Evolutionary conservation across 768 basidiomycete genomes (phyloP).

Genomic region (Boletales sp.): DNA sequence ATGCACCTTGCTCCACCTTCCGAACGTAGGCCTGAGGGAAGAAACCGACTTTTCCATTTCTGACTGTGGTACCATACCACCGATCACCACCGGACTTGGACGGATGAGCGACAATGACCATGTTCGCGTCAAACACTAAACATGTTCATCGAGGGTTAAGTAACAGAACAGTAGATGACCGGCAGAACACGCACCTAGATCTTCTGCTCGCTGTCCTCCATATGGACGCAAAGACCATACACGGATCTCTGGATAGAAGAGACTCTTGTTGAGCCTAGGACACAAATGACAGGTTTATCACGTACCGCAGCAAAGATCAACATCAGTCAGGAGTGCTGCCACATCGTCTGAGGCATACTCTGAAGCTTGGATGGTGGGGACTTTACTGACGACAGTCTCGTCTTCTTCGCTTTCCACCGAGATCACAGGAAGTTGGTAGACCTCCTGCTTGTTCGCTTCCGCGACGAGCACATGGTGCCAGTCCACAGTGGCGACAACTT

Average conservation of each 20-base stretch:
- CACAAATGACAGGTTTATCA: constrained; percentile 3
- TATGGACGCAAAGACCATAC: constrained; percentile 83
- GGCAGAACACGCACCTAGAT: constrained; percentile 61
- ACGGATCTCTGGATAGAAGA: constrained; percentile 50
- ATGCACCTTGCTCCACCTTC: constrained; percentile 56
- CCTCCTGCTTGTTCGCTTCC: constrained; percentile 44
- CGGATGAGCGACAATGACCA: constrained; percentile 75
- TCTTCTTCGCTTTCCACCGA: constrained; percentile 62
- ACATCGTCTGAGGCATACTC: constrained; percentile 38
- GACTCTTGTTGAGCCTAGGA: not conserved
- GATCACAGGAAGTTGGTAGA: constrained; percentile 46
- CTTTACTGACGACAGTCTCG: constrained; percentile 25
- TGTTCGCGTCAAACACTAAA: constrained; percentile 78
- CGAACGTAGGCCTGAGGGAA: constrained; percentile 91
- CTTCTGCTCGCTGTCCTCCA: constrained; percentile 81
- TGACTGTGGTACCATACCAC: constrained; percentile 82
- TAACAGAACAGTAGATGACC: not conserved
- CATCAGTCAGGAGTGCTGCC: constrained; percentile 62
- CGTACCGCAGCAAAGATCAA: constrained; percentile 62
- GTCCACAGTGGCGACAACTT: constrained; percentile 55
- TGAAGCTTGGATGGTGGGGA: constrained; percentile 48
- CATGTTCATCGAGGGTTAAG: constrained; percentile 1
- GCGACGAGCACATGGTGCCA: constrained; percentile 90
- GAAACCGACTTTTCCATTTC: constrained; percentile 70
- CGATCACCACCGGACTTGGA: constrained; percentile 85